phyloP scores from a whole-genome alignment of 2,329 filamentous ascomycete species.

The Amauroascus niger region DNA sequence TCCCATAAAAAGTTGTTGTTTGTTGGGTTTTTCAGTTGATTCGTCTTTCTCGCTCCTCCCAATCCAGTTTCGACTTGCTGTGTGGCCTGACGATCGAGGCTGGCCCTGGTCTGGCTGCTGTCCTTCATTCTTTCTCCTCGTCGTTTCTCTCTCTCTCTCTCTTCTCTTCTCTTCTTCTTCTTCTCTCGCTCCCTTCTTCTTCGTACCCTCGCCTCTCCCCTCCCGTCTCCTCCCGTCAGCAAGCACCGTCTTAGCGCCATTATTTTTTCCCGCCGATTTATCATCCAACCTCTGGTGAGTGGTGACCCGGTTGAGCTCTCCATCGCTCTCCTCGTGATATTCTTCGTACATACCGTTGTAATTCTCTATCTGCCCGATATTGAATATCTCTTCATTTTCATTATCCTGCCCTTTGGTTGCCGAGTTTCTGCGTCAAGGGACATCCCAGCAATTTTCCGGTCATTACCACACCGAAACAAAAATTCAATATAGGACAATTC shows the following conservation, averaged over 20 bases:
- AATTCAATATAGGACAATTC: background rate
- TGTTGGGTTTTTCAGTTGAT: background rate
- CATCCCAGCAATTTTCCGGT: conserved; percentile 5
- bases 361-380: no score
- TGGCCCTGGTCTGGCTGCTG: conserved; percentile 8
- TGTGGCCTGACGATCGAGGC: conserved; percentile 11
- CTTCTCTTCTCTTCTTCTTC: conserved; percentile 6
- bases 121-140: background rate
- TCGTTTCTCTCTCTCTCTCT: background rate
- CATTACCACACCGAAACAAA: background rate
- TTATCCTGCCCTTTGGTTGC: background rate
- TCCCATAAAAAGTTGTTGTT: background rate
- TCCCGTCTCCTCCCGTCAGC: no score
- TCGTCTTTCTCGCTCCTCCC: background rate
- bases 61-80: background rate
- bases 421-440: conserved; percentile 2
- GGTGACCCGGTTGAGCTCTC: background rate
- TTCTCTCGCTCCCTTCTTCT: background rate
- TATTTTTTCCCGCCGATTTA: background rate
- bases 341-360: no score
- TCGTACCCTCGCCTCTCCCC: conserved; percentile 5
- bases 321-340: background rate
- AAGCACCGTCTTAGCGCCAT: background rate
- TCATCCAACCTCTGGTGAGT: background rate
- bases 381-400: background rate